These are phyloP conservation scores for Vigna angularis DNA, from an alignment of 306 rosid genomes.

Conservation along the genomic window DNA sequence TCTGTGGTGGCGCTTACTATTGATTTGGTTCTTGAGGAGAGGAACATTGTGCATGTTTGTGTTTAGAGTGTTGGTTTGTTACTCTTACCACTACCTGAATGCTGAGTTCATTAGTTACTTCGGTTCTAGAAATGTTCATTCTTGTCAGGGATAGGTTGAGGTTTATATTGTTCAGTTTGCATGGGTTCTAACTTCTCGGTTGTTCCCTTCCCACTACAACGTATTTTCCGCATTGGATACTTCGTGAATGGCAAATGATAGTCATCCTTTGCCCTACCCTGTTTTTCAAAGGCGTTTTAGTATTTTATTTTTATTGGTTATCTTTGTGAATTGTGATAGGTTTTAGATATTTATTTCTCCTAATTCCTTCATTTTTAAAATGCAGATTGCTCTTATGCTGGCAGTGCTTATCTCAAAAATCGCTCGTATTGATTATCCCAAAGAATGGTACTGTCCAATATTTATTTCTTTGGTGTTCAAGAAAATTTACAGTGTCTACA, in stretches of 20 bases:
- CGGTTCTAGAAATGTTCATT: constrained; percentile 31
- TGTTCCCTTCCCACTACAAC: not conserved
- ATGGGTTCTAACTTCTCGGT: not conserved
- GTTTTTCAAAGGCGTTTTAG: not conserved
- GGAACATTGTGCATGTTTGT: constrained; percentile 7
- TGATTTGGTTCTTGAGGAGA: not conserved
- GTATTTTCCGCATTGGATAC: constrained; percentile 13
- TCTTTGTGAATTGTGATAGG: constrained; percentile 28
- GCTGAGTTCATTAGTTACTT: constrained; percentile 28
- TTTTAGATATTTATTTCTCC: constrained; percentile 40
- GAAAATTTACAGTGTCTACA: constrained; percentile 3
- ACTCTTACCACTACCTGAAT: not conserved
- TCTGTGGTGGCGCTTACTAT: constrained; percentile 5
- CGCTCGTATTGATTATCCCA: constrained; percentile 95
- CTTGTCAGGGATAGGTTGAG: constrained; percentile 19
- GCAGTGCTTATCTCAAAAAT: constrained; percentile 94
- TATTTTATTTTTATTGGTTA: constrained; percentile 9
- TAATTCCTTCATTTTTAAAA: constrained; percentile 39
- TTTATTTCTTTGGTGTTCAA: constrained; percentile 34
- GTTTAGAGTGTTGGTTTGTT: constrained; percentile 10
- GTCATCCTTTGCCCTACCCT: not conserved
- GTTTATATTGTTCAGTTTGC: constrained; percentile 22
- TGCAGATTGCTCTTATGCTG: constrained; percentile 87
- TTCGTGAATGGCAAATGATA: constrained; percentile 21
- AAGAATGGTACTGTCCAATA: constrained; percentile 74